Conservation (phyloP, 768 basidiomycete species). For the Trametes elegans region DNA sequence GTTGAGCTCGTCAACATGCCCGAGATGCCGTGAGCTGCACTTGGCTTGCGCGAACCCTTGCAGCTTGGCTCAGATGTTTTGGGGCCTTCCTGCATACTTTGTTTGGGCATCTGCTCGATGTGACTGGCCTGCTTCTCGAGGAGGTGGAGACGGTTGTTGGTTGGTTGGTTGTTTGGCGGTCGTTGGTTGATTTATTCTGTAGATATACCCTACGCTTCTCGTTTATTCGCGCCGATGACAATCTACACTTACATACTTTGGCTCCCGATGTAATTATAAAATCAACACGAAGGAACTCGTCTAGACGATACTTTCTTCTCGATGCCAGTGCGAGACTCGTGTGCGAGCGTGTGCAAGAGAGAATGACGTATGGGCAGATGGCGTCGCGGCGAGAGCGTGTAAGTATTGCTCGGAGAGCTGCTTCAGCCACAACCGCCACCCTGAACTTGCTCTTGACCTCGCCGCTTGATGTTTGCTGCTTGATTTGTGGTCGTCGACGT, state of each 20-base stretch:
- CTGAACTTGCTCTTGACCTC: too few species aligned
- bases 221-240: not conserved
- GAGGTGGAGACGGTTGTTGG: too few species aligned
- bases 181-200: conserved; percentile 9
- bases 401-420: too few species aligned
- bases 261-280: conserved; percentile 6
- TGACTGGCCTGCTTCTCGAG: not conserved
- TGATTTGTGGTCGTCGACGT: too few species aligned
- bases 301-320: too few species aligned
- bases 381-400: too few species aligned
- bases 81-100: not conserved
- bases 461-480: too few species aligned
- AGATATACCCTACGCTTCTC: conserved; percentile 19
- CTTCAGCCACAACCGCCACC: too few species aligned
- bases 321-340: too few species aligned
- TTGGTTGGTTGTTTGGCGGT: not conserved
- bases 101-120: not conserved
- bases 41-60: not conserved
- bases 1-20: conserved; percentile 65
- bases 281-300: too few species aligned
- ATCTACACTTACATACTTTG: not conserved
- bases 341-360: too few species aligned
- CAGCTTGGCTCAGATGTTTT: not conserved
- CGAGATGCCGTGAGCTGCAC: conserved; percentile 25
- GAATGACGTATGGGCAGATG: too few species aligned